Evolutionary conservation across 202 grass and related monocot species (phyloP), one percentile per base, ranked within the genome.

Genomic region (Saccharum hybrid): DNA sequence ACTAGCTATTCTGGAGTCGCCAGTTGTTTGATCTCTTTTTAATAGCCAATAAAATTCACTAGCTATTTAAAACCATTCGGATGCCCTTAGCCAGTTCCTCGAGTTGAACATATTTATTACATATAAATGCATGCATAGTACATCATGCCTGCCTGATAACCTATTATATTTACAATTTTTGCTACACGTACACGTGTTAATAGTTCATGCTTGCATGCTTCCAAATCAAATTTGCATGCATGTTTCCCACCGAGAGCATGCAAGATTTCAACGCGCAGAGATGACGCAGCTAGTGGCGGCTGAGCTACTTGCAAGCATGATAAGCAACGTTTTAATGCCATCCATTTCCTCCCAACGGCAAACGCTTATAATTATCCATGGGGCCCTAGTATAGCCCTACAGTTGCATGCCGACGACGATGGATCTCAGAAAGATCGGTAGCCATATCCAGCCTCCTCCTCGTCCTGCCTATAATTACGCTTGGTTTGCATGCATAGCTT

Each of bases 381-480:
- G 66, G 65, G 36, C 36, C 66, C 19, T 37, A 39, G 9, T 12
- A n/a, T n/a, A 39, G 18, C 52, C 52, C 2, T 8, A 40, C 66
- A 40, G 6, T 61, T 76, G 52, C 73, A 76, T 76, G 73, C 52
- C 73, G 52, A 60, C 52, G 52, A 7, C 13, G 5, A 11, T 18
- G 15, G 48, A 52, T 54, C 16, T 1, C 4, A 49, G 5, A 5
- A 52, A 19, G 51, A 19, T 56, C 18, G 18, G 18, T 2, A 56
- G 52, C 52, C 52, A n/a, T 26, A 70, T 26, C 68, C 41, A 3
- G 16, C 45, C 45, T 48, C 45, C 45, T 48, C 45, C 45, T 48
- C 7, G 6, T 2, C 10, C 26, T 12, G 22, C 41, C 77, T 89
- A 89, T 82, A 89, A 89, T 85, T 88, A 48, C 0, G 54, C 57